A percentile compares a stretch with the other conserved stretches of the same genome.
Conservation (phyloP, 2,329 filamentous ascomycete genomes). For the Phaeosphaeriaceae sp. region DNA sequence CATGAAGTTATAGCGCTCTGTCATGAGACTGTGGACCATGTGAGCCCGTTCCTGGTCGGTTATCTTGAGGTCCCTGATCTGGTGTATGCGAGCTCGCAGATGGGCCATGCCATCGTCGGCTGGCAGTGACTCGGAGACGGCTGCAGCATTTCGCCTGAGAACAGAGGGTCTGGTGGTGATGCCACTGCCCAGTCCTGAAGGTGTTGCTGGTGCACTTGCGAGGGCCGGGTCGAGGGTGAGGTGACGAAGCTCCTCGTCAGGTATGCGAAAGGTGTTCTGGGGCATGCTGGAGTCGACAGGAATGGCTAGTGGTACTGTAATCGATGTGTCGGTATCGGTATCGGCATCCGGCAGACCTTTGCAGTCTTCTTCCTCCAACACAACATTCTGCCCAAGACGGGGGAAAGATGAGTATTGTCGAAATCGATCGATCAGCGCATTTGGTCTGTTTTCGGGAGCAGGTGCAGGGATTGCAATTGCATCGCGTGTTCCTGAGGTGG, state of each 20-base stretch:
- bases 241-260: slow-evolving; percentile 36
- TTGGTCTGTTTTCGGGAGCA: slow-evolving; percentile 12
- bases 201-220: slow-evolving; percentile 30
- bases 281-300: slow-evolving; percentile 36
- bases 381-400: slow-evolving; percentile 31
- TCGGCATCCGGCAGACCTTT: not conserved
- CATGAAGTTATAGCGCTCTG: slow-evolving; percentile 52
- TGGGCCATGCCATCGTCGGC: slow-evolving; percentile 59
- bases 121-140: slow-evolving; percentile 50
- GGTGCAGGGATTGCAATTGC: slow-evolving; percentile 6
- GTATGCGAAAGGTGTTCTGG: slow-evolving; percentile 35
- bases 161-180: not conserved
- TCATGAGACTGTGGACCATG: slow-evolving; percentile 58
- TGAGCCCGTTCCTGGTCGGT: slow-evolving; percentile 58
- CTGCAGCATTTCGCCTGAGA: slow-evolving; percentile 29
- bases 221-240: slow-evolving; percentile 30
- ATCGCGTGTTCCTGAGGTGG: slow-evolving; percentile 6
- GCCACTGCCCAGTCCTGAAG: slow-evolving; percentile 15
- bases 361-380: slow-evolving; percentile 26
- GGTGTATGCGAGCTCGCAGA: slow-evolving; percentile 55
- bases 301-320: slow-evolving; percentile 33
- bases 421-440: slow-evolving; percentile 21
- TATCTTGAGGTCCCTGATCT: slow-evolving; percentile 52
- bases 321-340: slow-evolving; percentile 1
- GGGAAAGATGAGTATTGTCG: slow-evolving; percentile 30